Conservation (phyloP, 164 flowering plant species). For the Piper longum region DNA sequence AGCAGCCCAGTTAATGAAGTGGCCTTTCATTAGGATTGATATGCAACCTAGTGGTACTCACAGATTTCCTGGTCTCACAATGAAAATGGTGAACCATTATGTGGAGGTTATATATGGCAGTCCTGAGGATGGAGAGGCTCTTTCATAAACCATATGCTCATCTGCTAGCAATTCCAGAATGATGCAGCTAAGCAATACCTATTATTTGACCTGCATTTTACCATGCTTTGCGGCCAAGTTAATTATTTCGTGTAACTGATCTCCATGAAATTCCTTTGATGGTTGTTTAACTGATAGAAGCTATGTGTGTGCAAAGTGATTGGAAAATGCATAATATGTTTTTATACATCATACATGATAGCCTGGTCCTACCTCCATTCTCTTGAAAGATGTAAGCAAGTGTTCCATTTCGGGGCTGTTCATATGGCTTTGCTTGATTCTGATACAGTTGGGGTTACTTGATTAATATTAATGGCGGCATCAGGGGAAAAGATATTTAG, state of each 20-base stretch:
- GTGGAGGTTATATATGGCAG: constrained; percentile 54
- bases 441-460: no score
- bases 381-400: no score
- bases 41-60: constrained; percentile 40
- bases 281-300: background rate
- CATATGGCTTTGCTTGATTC: no score
- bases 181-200: background rate
- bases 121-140: constrained; percentile 24
- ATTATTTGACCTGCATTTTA: background rate
- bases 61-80: constrained; percentile 77
- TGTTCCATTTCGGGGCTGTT: no score
- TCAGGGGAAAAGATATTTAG: no score
- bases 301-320: background rate
- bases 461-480: no score
- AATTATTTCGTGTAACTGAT: background rate
- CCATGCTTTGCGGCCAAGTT: background rate
- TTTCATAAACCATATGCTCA: constrained; percentile 2
- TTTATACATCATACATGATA: no score
- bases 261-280: background rate
- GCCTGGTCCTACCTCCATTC: no score
- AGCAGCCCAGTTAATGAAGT: constrained; percentile 67
- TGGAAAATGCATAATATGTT: background rate
- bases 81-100: constrained; percentile 45
- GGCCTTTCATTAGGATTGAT: constrained; percentile 83
- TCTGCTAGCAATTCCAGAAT: background rate